Conservation (phyloP, 306 rosid genomes). For the Elaeagnus macrophylla region DNA sequence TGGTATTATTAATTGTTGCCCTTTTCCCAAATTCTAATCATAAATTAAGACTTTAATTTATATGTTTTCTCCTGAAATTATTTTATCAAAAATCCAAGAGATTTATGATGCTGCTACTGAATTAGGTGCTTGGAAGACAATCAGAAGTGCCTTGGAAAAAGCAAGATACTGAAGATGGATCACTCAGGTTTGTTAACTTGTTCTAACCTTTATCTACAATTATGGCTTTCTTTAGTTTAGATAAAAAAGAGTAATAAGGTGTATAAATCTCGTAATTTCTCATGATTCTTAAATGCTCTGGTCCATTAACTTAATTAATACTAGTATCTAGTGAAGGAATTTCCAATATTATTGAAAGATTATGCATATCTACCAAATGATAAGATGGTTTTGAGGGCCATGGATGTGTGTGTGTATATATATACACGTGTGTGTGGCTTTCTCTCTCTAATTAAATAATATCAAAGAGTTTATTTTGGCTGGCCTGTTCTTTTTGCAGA, state of each 20-base stretch:
- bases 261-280: background rate
- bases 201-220: background rate
- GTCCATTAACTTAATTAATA: background rate
- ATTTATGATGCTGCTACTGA: constrained; percentile 11
- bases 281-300: background rate
- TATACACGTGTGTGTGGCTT: background rate
- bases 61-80: too few species aligned
- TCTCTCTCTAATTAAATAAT: background rate
- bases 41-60: too few species aligned
- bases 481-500: constrained; percentile 27
- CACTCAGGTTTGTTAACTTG: constrained; percentile 34
- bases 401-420: background rate
- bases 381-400: background rate
- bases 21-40: too few species aligned
- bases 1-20: too few species aligned
- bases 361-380: too few species aligned
- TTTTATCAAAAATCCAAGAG: constrained; percentile 9
- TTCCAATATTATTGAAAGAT: too few species aligned
- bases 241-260: background rate
- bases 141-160: constrained; percentile 35
- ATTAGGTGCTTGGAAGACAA: constrained; percentile 58
- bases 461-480: too few species aligned
- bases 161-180: constrained; percentile 20
- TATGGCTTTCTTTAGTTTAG: background rate
- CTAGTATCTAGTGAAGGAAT: too few species aligned